A percentile compares a stretch with the other conserved stretches of the same genome.
Evolutionary conservation across 2,329 filamentous ascomycete species (phyloP).

Genomic region (Fonsecaea multimorphosa): DNA sequence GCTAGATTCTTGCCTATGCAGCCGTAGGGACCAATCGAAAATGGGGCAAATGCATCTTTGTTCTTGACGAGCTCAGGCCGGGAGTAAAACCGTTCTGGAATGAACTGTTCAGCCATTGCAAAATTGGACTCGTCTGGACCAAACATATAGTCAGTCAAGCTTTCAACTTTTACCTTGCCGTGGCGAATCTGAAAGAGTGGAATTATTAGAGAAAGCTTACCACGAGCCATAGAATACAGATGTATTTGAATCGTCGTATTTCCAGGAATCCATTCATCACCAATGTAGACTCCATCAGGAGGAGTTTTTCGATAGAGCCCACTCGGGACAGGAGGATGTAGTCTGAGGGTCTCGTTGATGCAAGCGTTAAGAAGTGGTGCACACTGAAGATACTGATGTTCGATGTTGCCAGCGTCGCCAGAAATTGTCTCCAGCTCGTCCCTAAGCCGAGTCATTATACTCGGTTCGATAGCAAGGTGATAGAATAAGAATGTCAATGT

Average conservation of each 20-base stretch:
- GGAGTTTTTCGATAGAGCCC: slow-evolving; percentile 47
- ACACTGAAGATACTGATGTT: slow-evolving; percentile 15
- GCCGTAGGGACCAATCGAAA: slow-evolving; percentile 36
- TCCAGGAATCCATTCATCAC: neutral
- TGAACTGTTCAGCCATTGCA: too few relatives aligned
- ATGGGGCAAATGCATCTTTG: slow-evolving; percentile 42
- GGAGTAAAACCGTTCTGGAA: too few relatives aligned
- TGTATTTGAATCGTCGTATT: neutral
- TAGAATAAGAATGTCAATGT: slow-evolving; percentile 52
- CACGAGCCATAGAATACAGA: slow-evolving; percentile 2
- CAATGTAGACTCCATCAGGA: slow-evolving; percentile 41
- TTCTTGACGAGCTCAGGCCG: too few relatives aligned
- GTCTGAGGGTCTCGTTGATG: slow-evolving; percentile 51
- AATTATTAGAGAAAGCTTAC: slow-evolving; percentile 27
- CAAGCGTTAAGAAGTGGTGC: slow-evolving; percentile 44
- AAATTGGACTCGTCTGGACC: too few relatives aligned
- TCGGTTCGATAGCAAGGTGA: slow-evolving; percentile 41
- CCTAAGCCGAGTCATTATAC: slow-evolving; percentile 10
- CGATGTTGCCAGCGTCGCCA: neutral
- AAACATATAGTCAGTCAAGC: too few relatives aligned
- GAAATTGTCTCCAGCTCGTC: neutral
- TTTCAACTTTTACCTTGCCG: too few relatives aligned
- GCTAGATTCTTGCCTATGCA: slow-evolving; percentile 43
- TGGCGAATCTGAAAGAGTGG: too few relatives aligned
- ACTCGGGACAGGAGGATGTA: slow-evolving; percentile 48